Base-by-base conservation (phyloP, 2,329 filamentous ascomycete species). In the Biscogniauxia mediterranea region DNA sequence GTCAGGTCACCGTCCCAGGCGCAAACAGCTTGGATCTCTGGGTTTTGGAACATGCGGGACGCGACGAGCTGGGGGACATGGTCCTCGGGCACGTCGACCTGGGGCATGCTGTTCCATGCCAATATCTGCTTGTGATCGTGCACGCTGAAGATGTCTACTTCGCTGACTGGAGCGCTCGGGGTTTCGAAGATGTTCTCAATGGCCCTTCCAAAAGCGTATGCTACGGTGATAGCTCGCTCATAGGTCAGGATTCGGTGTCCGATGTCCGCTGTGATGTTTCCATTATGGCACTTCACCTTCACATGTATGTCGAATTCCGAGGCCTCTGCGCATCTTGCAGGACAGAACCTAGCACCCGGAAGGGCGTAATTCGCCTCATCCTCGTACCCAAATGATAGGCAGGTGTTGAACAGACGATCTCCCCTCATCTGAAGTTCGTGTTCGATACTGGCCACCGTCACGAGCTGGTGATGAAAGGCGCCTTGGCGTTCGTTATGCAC, bases 101-200 rank as follows among this genome's bases (percentile, higher is more conserved):
- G 76, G 0, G 73, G 70, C 28, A 79, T 77, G 64, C 79, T 79
- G 56, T 83, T 84, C 74, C 84, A 85, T 5, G 79, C 77, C 7
- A 82, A 69, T 51, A 87, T 80, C 59, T 85, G 83, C 4, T 80
- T 76, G 63, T 81, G 81, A 65, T 88, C 85, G 8, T 80, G 76
- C 54, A 84, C 80, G 13, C 79, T 85, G 66, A 87, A 85, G 2
- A 85, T 75, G 69, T 85, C 80, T 25, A 82, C 72, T 20, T 82
- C 74, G 5, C 75, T 78, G 56, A 85, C 73, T 3, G 74, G 71
- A 17, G 73, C 75, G 9, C 77, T 74, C 0, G 80, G 78, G 3
- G 73, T 70, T 1, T 76, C 73, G 13, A 86, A 64, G 1, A 85
- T 77, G 19, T 78, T 73, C 13, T 78, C 73, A 17, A 87, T 71